Evolutionary conservation across 2,329 filamentous ascomycete genomes (phyloP), one percentile per base, ranked within the genome.

Genomic region (Thermomyces lanuginosus): DNA sequence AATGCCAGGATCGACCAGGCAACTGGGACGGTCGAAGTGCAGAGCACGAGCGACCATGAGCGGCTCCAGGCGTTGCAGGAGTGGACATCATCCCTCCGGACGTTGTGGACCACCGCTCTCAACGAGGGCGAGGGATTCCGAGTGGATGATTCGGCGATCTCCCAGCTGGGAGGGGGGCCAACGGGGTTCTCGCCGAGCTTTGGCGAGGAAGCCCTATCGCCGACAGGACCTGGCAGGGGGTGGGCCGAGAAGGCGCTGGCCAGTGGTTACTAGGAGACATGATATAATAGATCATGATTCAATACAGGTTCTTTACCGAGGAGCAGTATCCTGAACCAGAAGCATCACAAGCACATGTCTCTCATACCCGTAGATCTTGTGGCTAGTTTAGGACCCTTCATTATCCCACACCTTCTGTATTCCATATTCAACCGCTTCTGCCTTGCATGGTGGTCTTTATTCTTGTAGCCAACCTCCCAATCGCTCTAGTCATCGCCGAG

Each of bases 1-100:
- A 66, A 73, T 26, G 89, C 82, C 35, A 78, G 76, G 52, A 86
- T 98, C 45, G 79, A 98, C 55, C 81, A 95, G 56, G 73, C 83
- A 53, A 67, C 70, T 32, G 83, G 86, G 24, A 79, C 74, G 0
- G 73, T 98, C 12, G 72, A 83, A 53, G 81, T 93, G 34, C 72
- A 76, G 33, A 77, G 72, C 31, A 62, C 66, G 29, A 73, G 67
- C 23, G 82, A 92, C 53, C 66, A 67, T 33, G 49, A 56, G 46
- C 77, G 83, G 35, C 63, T 82, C 34, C 61, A 65, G 30, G 76
- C 82, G 17, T 66, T 95, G 45, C 60, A 71, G 36, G 65, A 72
- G 36, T 82, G 89, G 66, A 76, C 71, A 5, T 59, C 58, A 4
- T 73, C 81, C 3, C 69, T 93, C 33, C 63, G 66, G 4, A 62